A percentile compares a stretch with the other conserved stretches of the same genome.
These are phyloP conservation scores for Fusarium bulbicola DNA, from an alignment of 2,329 filamentous ascomycete species.

Conservation along the genomic window DNA sequence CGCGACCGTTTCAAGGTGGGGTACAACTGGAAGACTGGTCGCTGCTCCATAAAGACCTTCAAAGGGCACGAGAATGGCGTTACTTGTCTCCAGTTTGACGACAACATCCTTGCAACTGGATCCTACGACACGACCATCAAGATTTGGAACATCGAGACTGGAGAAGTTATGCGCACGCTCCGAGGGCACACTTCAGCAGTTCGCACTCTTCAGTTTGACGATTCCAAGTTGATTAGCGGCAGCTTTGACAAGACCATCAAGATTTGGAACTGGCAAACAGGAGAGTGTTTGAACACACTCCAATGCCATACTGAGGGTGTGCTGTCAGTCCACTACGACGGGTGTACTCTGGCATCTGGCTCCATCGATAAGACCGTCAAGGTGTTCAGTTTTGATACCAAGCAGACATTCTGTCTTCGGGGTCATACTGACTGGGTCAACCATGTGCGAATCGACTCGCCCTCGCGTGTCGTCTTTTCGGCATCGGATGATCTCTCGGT, in stretches of 20 bases:
- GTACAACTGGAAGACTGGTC: slow-evolving; percentile 96
- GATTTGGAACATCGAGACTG: slow-evolving; percentile 93
- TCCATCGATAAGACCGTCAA: slow-evolving; percentile 91
- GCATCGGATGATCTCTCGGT: slow-evolving; percentile 93
- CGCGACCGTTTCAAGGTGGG: slow-evolving; percentile 95
- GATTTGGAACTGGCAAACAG: slow-evolving; percentile 97
- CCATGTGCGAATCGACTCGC: slow-evolving; percentile 85
- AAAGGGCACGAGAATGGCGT: slow-evolving; percentile 84
- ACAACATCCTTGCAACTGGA: slow-evolving; percentile 90
- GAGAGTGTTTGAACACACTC: slow-evolving; percentile 84
- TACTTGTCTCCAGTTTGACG: slow-evolving; percentile 70
- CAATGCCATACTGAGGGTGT: slow-evolving; percentile 83
- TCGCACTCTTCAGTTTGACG: slow-evolving; percentile 90
- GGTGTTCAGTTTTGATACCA: slow-evolving; percentile 90
- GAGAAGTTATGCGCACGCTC: slow-evolving; percentile 85
- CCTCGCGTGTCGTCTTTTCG: slow-evolving; percentile 87
- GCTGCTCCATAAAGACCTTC: slow-evolving; percentile 85
- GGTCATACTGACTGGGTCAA: slow-evolving; percentile 97
- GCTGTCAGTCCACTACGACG: slow-evolving; percentile 87
- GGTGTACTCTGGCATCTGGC: slow-evolving; percentile 84
- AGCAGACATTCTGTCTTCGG: slow-evolving; percentile 79
- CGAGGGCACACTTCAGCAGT: slow-evolving; percentile 84
- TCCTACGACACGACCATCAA: slow-evolving; percentile 96
- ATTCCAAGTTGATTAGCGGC: slow-evolving; percentile 88
- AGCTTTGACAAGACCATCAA: slow-evolving; percentile 88